Conservation (phyloP, 2,329 filamentous ascomycete genomes). For the Colletotrichum spinosum region DNA sequence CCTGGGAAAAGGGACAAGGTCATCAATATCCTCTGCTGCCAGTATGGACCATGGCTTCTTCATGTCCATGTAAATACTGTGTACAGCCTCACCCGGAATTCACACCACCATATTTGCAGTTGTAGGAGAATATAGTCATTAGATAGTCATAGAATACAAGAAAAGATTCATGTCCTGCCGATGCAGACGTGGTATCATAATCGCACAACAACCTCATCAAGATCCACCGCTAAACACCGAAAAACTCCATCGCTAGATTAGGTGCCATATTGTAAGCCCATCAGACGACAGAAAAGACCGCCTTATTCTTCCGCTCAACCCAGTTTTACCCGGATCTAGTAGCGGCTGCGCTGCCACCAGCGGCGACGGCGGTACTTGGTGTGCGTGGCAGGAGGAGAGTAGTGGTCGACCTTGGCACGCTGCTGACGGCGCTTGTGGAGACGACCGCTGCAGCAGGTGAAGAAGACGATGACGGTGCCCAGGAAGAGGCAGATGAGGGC, state of each 20-base stretch:
- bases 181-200: constrained; percentile 33
- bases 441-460: constrained; percentile 70
- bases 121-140: constrained; percentile 11
- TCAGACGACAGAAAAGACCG: not conserved
- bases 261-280: not conserved
- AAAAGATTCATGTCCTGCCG: constrained; percentile 12
- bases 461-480: constrained; percentile 67
- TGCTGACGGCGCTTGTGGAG: constrained; percentile 49
- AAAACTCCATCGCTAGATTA: constrained; percentile 12
- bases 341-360: constrained; percentile 37
- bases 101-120: too few relatives aligned
- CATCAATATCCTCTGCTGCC: too few relatives aligned
- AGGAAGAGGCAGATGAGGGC: constrained; percentile 66
- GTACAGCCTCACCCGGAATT: too few relatives aligned
- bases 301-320: not conserved
- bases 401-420: constrained; percentile 43
- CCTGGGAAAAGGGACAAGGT: too few relatives aligned
- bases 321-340: constrained; percentile 13
- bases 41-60: too few relatives aligned
- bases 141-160: constrained; percentile 10
- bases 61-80: too few relatives aligned
- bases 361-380: constrained; percentile 32
- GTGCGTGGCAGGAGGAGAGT: constrained; percentile 38
- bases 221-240: not conserved
- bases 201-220: constrained; percentile 6